These are phyloP conservation scores for Thalassiosira mediterranea DNA, from an alignment of 352 stramenopile genomes.

Conservation along the genomic window DNA sequence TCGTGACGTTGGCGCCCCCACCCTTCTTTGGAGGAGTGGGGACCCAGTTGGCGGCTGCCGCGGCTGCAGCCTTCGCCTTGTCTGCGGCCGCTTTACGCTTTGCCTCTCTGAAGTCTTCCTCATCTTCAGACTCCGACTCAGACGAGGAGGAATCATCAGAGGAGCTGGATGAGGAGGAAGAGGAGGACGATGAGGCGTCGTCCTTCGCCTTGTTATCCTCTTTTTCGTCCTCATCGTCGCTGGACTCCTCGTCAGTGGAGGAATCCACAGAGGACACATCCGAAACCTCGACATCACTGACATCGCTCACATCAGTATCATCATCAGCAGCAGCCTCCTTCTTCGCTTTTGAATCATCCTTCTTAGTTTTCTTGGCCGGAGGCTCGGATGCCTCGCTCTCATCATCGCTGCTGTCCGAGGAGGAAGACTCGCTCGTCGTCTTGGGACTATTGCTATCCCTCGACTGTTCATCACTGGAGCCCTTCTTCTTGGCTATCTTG, in stretches of 20 bases:
- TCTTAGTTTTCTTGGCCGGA: slow-evolving; percentile 18
- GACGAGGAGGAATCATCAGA: slow-evolving; percentile 11
- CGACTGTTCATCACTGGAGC: slow-evolving; percentile 10
- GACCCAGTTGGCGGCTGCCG: slow-evolving; percentile 90
- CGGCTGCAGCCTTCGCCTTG: slow-evolving; percentile 86
- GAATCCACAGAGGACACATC: slow-evolving; percentile 76
- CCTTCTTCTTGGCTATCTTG: slow-evolving; percentile 25
- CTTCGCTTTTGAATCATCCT: slow-evolving; percentile 2
- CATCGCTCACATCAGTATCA: slow-evolving; percentile 62
- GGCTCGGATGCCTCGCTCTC: slow-evolving; percentile 8
- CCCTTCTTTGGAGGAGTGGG: slow-evolving; percentile 77
- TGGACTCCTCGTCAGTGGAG: slow-evolving; percentile 43
- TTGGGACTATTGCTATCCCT: slow-evolving; percentile 16
- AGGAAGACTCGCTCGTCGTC: slow-evolving; percentile 25
- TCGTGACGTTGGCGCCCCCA: slow-evolving; percentile 39
- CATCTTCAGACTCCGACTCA: slow-evolving; percentile 13
- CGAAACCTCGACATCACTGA: slow-evolving; percentile 82
- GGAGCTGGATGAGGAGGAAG: slow-evolving; percentile 18
- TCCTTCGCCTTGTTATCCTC: slow-evolving; percentile 21
- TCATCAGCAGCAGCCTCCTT: slow-evolving; percentile 45
- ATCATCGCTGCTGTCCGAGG: slow-evolving; percentile 13
- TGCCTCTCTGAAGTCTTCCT: slow-evolving; percentile 40
- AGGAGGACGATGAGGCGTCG: slow-evolving; percentile 13
- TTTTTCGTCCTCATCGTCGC: slow-evolving; percentile 29
- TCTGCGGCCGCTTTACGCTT: slow-evolving; percentile 56